Evolutionary conservation across 2,329 filamentous ascomycete species (phyloP), one percentile per base, ranked within the genome.

Genomic region (Cladosporium sp.): DNA sequence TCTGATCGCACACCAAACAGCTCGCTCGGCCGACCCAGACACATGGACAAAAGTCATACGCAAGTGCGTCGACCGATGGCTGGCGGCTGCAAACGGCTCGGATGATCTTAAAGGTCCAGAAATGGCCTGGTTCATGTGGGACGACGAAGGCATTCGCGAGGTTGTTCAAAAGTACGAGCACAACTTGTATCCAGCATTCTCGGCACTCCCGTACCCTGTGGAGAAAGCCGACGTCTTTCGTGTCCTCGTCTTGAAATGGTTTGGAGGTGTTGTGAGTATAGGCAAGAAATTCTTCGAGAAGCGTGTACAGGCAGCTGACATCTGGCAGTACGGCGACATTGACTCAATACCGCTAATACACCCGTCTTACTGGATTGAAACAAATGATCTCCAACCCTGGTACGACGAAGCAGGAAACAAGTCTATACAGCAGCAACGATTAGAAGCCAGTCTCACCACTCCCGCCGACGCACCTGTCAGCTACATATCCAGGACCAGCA

Each of bases 71-170:
- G 8, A 50, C n/a, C 30, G 19, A 8, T 50, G 47, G 47, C 12
- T 50, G 2, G 28, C 30, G 8, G 47, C 47, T 37, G 47, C 47
- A 1, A 50, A 2, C 3, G 30, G 30, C 9, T 15, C 28, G 2
- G 17, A 50, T 7, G 30, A 50, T 15, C 30, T 42, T 17, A 8
- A 25, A 1, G 17, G 14, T 30, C 42, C 51, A 34, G 51, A 59
- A 17, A 59, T 59, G 58, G 58, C 58, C 1, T 59, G 58, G 58
- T 56, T 59, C 34, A 38, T 59, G 38, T 59, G 58, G 58, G 58
- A 59, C 15, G 58, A 59, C 22, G 51, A 39, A 1, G 58, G 58
- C 1, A n/a, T 59, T 7, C 14, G 28, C 17, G 22, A 36, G 15
- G 19, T 59, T 38, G 28, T 59, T 9, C 38, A 49, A 28, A 56